Base-by-base conservation (phyloP, 176 grass and related monocot species). In the Ananas comosus region DNA sequence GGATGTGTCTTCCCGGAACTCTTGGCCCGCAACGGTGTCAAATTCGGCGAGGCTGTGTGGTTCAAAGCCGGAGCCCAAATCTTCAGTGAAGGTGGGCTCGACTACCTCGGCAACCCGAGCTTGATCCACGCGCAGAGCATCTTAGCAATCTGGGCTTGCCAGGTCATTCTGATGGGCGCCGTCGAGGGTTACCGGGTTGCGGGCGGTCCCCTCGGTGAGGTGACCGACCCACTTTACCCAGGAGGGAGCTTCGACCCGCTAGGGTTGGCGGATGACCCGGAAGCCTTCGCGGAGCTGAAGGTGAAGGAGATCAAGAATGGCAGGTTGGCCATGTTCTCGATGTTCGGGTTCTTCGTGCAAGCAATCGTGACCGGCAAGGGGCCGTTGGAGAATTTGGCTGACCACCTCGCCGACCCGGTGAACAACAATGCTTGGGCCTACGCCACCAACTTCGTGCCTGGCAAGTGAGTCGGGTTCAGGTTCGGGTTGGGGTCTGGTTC, bases 41-140 rank as follows among this genome's bases (percentile, higher is more conserved):
- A 91, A 72, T 91, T 96, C 83, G 91, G 91, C 83, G 92, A 96
- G 78, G 83, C 92, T 13, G 88, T 96, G 13, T 96, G 92, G 92
- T 96, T 96, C 88, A 96, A 96, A 76, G 92, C 92, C 54, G 92
- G 92, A 50, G 72, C 92, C 10, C 92, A 96, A 78, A 96, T 96
- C 92, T 96, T 96, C 79, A 87, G 88, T 28, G 92, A 96, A 24
- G 92, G 92, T 42, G 92, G 92, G 1, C 92, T 96, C 66, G 92
- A 96, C 74, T 96, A 96, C 73, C 92, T 96, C 16, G 92, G 92
- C 11, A 96, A 96, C 78, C 92, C 92, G 9, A 96, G 89, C 79
- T 86, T 96, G 10, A 88, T 96, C n/a, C 92, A 96, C 65, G 61
- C 61, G 0, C 61, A 64, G 61, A 64, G 61, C 61, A 64, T 64